A percentile compares a stretch with the other conserved stretches of the same genome.
These are phyloP conservation scores for Cinnamomum micranthum DNA, from an alignment of 164 flowering plant species.

Conservation along the genomic window DNA sequence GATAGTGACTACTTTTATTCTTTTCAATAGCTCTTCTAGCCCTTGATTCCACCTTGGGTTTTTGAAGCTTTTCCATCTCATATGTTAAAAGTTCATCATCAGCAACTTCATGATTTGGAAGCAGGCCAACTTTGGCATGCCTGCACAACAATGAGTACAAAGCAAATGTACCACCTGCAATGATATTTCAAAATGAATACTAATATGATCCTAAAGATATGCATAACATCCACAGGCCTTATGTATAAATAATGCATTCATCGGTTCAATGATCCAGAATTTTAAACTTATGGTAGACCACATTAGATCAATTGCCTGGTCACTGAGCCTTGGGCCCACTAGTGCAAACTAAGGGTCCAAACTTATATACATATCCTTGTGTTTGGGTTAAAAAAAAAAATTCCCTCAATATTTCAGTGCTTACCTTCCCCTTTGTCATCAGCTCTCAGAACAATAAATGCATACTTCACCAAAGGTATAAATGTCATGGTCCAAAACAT, in stretches of 20 bases:
- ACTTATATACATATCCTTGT: not conserved
- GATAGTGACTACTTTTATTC: slow-evolving; percentile 42
- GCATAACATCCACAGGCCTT: not conserved
- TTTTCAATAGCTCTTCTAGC: slow-evolving; percentile 49
- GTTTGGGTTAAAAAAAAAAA: not conserved
- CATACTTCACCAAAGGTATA: slow-evolving; percentile 57
- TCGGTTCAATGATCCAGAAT: not conserved
- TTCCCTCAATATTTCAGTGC: not conserved
- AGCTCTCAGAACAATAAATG: slow-evolving; percentile 47
- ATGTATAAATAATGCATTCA: not conserved
- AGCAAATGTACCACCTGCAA: slow-evolving; percentile 70
- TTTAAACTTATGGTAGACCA: not conserved
- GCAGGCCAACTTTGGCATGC: slow-evolving; percentile 59
- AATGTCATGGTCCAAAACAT: slow-evolving; percentile 64
- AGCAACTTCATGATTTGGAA: slow-evolving; percentile 37
- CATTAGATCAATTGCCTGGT: not conserved
- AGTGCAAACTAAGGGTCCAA: not conserved
- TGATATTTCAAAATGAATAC: not conserved
- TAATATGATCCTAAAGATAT: not conserved
- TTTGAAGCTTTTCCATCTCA: slow-evolving; percentile 21
- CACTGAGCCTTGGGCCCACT: not conserved
- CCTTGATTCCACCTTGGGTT: slow-evolving; percentile 34
- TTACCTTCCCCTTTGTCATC: slow-evolving; percentile 68
- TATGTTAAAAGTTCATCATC: slow-evolving; percentile 27
- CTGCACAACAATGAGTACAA: slow-evolving; percentile 63